Percentiles rank a stretch among this genome's conserved stretches.
These are phyloP conservation scores for Glomus cerebriforme DNA, from an alignment of 192 early-diverging fungal species.

Conservation along the genomic window DNA sequence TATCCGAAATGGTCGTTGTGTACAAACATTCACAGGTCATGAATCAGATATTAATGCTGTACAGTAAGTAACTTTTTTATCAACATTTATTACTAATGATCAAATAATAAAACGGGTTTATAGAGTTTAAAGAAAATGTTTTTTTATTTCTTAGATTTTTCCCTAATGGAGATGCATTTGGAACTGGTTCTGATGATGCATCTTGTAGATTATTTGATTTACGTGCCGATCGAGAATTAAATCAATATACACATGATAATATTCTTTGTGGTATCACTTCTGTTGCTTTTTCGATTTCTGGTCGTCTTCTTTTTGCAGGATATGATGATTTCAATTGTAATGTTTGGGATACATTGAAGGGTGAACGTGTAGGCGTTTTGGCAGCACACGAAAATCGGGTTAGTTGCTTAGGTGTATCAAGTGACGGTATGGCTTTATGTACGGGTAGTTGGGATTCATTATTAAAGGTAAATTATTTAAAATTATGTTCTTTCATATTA, in stretches of 20 bases:
- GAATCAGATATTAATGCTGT: conserved; percentile 99
- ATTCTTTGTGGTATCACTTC: conserved; percentile 99
- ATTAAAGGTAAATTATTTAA: conserved; percentile 79
- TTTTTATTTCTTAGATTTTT: conserved; percentile 73
- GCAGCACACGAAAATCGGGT: conserved; percentile 97
- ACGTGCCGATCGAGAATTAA: conserved; percentile 96
- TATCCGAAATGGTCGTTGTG: conserved; percentile 92
- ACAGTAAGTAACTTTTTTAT: conserved; percentile 60
- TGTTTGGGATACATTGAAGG: conserved; percentile 98
- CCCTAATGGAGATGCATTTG: conserved; percentile 98
- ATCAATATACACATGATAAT: conserved; percentile 97
- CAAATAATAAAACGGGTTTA: too few species aligned
- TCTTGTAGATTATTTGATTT: conserved; percentile 97
- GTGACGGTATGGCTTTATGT: conserved; percentile 97
- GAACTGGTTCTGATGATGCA: conserved; percentile 98
- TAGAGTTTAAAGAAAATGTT: neutral
- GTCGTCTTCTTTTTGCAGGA: conserved; percentile 95
- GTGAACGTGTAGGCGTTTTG: conserved; percentile 90
- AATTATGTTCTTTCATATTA: neutral
- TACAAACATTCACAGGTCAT: conserved; percentile 97
- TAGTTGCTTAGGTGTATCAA: conserved; percentile 92
- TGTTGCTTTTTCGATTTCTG: conserved; percentile 95
- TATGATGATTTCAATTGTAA: conserved; percentile 99
- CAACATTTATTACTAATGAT: too few species aligned
- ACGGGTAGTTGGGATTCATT: conserved; percentile 98